Conservation (phyloP, 805 yeast species). For the Candida krabiensis region DNA sequence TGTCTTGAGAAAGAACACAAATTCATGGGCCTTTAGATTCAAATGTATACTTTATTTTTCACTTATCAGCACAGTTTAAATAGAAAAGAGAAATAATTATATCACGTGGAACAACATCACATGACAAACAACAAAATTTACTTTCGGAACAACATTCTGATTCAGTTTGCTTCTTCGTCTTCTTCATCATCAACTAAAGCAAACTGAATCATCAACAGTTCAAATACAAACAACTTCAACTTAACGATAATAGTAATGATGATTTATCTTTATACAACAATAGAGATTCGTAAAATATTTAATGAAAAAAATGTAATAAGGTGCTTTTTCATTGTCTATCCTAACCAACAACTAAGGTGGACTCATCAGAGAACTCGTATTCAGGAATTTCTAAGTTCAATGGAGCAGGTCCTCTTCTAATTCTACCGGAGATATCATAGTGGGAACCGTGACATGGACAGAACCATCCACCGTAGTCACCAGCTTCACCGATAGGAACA, state of each 20-base stretch:
- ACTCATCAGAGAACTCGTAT: constrained; percentile 75
- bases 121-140: too few relatives aligned
- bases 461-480: constrained; percentile 99
- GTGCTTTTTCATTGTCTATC: constrained; percentile 13
- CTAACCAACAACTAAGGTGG: constrained; percentile 87
- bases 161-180: too few relatives aligned
- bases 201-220: too few relatives aligned
- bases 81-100: too few relatives aligned
- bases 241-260: neutral
- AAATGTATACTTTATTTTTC: neutral
- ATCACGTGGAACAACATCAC: too few relatives aligned
- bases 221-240: too few relatives aligned
- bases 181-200: too few relatives aligned
- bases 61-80: too few relatives aligned
- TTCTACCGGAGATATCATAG: constrained; percentile 99
- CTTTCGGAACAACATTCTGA: too few relatives aligned
- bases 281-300: constrained; percentile 10
- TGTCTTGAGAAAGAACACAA: neutral
- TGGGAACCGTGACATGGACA: constrained; percentile 99
- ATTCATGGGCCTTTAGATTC: neutral
- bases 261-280: constrained; percentile 14
- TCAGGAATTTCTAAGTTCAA: constrained; percentile 95
- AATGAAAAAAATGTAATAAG: constrained; percentile 6
- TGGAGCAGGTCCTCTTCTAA: constrained; percentile 99
- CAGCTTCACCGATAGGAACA: constrained; percentile 99